These are phyloP conservation scores for Nannizziopsis barbatae DNA, from an alignment of 2,329 filamentous ascomycete genomes.

Conservation along the genomic window DNA sequence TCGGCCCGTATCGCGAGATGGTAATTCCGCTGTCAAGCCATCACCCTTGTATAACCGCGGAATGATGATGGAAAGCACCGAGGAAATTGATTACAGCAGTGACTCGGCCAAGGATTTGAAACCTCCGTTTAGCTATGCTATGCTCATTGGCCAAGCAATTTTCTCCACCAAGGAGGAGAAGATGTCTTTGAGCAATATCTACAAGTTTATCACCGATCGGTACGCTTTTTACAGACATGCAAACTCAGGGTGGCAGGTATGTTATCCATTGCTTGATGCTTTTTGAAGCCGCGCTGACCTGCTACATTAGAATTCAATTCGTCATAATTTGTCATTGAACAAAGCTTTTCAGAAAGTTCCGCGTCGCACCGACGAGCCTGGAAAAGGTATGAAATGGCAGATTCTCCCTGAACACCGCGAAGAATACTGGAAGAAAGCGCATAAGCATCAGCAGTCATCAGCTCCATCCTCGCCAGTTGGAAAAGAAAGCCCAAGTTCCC, in stretches of 20 bases:
- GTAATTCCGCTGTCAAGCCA: constrained; percentile 24
- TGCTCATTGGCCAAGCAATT: constrained; percentile 94
- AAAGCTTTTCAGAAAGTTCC: constrained; percentile 92
- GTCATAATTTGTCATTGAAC: constrained; percentile 90
- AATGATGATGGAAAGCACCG: constrained; percentile 44
- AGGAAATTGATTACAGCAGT: constrained; percentile 50
- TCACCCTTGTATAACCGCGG: constrained; percentile 41
- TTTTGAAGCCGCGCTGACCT: background rate
- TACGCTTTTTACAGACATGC: constrained; percentile 89
- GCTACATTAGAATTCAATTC: constrained; percentile 67
- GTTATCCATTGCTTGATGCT: constrained; percentile 21
- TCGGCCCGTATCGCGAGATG: constrained; percentile 14
- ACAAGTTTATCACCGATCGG: constrained; percentile 78
- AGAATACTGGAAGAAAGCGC: constrained; percentile 66
- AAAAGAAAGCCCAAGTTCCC: constrained; percentile 32
- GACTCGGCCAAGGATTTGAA: constrained; percentile 86
- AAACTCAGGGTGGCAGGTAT: constrained; percentile 81
- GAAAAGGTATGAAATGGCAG: constrained; percentile 99
- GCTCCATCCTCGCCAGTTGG: constrained; percentile 36
- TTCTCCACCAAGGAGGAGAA: constrained; percentile 76
- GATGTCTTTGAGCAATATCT: constrained; percentile 83
- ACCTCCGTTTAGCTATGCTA: constrained; percentile 90
- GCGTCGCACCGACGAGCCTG: constrained; percentile 83
- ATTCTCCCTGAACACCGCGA: constrained; percentile 74
- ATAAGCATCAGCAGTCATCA: constrained; percentile 35